Base-by-base conservation (phyloP, 441 rosid species). In the Kokia cookei region DNA sequence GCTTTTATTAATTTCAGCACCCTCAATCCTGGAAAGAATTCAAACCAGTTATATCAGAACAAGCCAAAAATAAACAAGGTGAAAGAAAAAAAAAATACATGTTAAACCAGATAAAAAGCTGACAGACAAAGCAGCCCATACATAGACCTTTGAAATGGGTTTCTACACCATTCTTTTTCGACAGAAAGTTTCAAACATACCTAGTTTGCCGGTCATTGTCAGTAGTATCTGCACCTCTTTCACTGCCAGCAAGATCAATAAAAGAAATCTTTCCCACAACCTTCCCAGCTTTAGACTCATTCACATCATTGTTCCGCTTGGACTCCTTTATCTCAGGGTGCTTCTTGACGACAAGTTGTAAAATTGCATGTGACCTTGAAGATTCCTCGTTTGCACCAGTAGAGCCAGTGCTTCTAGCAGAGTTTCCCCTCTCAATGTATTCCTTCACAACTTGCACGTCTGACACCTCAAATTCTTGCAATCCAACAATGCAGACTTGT, bases 311-410 rank as follows among this genome's bases (percentile, higher is more conserved):
- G 79, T 79, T 92, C 78, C 97, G 83, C 86, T 88, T 91, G 12
- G 97, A 83, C 40, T 96, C 98, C 83, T 93, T 96, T 63, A 90
- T 83, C 80, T 93, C 98, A 68, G 67, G 81, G 77, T 93, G 97
- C 87, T 92, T 96, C 91, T 96, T 96, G 69, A 93, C 80, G 74
- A 73, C 93, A 85, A 96, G 97, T 79, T 96, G 99, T 77, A 96
- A 82, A 80, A 96, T 93, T 76, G 98, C 99, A 86, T 96, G 99
- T 69, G 99, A 96, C 84, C 99, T 87, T 51, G 98, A 96, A 79
- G 99, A 96, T 86, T 96, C 98, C 85, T 96, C 99, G 75, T 96
- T 96, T 72, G 99, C 99, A 78, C 98, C 98, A 26, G 98, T 96
- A 73, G 99, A 93, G 75, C 99, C 98, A 0, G 97, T 96, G 80